Conservation (phyloP, 441 rosid genomes). For the Sinapis alba region DNA sequence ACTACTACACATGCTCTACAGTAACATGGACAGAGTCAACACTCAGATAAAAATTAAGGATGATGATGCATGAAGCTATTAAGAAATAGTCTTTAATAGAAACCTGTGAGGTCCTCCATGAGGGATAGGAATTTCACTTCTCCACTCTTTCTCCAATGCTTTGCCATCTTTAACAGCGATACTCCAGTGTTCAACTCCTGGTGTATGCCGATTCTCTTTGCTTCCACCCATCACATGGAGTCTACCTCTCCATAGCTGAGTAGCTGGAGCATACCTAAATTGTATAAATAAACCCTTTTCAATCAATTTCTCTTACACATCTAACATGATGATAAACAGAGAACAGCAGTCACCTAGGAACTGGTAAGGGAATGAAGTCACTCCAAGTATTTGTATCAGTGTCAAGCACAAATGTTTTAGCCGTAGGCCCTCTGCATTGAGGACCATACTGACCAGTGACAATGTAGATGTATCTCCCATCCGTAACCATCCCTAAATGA, state of each 20-base stretch:
- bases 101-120: constrained; percentile 97
- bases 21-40: neutral
- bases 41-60: neutral
- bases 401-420: neutral
- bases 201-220: constrained; percentile 84
- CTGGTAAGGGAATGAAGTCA: neutral
- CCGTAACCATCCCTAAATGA: neutral
- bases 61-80: neutral
- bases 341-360: neutral
- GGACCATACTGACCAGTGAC: constrained; percentile 1
- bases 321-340: neutral
- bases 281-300: constrained; percentile 1
- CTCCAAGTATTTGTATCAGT: neutral
- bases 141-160: constrained; percentile 77
- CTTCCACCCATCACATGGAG: constrained; percentile 99
- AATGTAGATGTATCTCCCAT: neutral
- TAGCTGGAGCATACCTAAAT: constrained; percentile 88
- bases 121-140: constrained; percentile 81
- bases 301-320: constrained; percentile 8
- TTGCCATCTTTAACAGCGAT: constrained; percentile 83
- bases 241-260: constrained; percentile 92
- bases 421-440: neutral
- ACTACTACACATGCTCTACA: constrained; percentile 77
- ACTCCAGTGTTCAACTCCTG: constrained; percentile 91
- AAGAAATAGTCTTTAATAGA: neutral